phyloP scores from a whole-genome alignment of 148 eudicot genomes.

The Polygonum aviculare region DNA sequence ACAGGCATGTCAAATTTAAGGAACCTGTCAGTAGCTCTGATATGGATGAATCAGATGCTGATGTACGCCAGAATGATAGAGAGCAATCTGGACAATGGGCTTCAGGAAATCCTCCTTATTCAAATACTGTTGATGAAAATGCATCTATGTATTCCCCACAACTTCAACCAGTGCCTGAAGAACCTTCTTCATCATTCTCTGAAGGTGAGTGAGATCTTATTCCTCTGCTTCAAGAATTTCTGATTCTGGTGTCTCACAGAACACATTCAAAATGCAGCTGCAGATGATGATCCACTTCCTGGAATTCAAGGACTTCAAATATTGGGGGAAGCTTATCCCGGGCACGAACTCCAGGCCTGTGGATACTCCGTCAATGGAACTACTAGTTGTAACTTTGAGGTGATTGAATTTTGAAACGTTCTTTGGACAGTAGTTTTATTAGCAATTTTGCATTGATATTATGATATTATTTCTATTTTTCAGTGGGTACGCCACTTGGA shows the following conservation, averaged over 20 bases:
- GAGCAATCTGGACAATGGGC: slow-evolving; percentile 54
- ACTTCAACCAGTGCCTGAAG: slow-evolving; percentile 78
- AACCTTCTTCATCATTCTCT: slow-evolving; percentile 81
- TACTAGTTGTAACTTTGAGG: slow-evolving; percentile 95
- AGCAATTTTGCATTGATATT: not conserved
- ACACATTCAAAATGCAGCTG: slow-evolving; percentile 40
- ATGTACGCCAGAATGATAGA: slow-evolving; percentile 39
- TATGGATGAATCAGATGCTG: slow-evolving; percentile 40
- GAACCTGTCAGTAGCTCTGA: slow-evolving; percentile 60
- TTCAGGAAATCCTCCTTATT: slow-evolving; percentile 41
- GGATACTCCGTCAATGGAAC: slow-evolving; percentile 88
- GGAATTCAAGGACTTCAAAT: slow-evolving; percentile 82
- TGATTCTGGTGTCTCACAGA: slow-evolving; percentile 10
- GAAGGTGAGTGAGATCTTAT: slow-evolving; percentile 52
- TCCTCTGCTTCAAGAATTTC: slow-evolving; percentile 3
- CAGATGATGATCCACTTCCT: slow-evolving; percentile 85
- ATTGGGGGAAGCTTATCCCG: slow-evolving; percentile 91
- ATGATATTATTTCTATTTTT: slow-evolving; percentile 15
- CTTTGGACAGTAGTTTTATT: not conserved
- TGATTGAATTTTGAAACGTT: slow-evolving; percentile 19
- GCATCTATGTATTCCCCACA: slow-evolving; percentile 51
- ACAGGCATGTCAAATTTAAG: slow-evolving; percentile 64
- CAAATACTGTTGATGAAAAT: slow-evolving; percentile 52
- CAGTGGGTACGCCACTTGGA: slow-evolving; percentile 96
- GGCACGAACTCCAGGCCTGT: slow-evolving; percentile 64